These are phyloP conservation scores for Magnaporthiopsis rhizophila DNA, from an alignment of 2,329 filamentous ascomycete species.

Conservation along the genomic window DNA sequence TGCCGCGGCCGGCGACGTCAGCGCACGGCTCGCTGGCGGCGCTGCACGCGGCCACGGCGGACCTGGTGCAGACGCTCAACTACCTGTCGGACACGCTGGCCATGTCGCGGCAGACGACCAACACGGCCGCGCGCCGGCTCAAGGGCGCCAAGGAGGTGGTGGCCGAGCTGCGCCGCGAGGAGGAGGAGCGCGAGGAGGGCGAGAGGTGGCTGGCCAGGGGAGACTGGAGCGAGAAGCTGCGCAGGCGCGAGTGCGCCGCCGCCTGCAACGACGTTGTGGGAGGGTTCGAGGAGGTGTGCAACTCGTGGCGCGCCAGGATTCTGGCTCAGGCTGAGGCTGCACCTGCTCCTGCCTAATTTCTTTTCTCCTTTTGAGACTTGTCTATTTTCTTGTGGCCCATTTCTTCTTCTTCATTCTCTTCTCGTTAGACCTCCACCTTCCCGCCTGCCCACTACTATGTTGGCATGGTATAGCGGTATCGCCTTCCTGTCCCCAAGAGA, in stretches of 20 bases:
- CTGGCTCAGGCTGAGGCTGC: constrained; percentile 53
- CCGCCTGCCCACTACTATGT: no score
- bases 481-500: no score
- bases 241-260: constrained; percentile 69
- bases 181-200: constrained; percentile 74
- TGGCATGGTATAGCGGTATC: no score
- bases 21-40: constrained; percentile 59
- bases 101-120: constrained; percentile 85
- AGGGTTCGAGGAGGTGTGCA: constrained; percentile 87
- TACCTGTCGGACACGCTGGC: constrained; percentile 86
- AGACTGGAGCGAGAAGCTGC: constrained; percentile 72
- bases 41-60: constrained; percentile 62
- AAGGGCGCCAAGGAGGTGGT: constrained; percentile 79
- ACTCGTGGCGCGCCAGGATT: constrained; percentile 71
- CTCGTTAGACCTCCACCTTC: no score
- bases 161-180: constrained; percentile 74
- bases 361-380: background rate
- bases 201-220: constrained; percentile 73
- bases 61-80: constrained; percentile 72
- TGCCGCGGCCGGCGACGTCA: constrained; percentile 56
- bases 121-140: constrained; percentile 69
- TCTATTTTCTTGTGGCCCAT: no score
- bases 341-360: constrained; percentile 23
- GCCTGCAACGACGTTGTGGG: constrained; percentile 84
- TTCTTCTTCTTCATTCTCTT: background rate